A percentile compares a stretch with the other conserved stretches of the same genome.
These are phyloP conservation scores for Colletotrichum lupini DNA, from an alignment of 2,329 filamentous ascomycete genomes.

Conservation along the genomic window DNA sequence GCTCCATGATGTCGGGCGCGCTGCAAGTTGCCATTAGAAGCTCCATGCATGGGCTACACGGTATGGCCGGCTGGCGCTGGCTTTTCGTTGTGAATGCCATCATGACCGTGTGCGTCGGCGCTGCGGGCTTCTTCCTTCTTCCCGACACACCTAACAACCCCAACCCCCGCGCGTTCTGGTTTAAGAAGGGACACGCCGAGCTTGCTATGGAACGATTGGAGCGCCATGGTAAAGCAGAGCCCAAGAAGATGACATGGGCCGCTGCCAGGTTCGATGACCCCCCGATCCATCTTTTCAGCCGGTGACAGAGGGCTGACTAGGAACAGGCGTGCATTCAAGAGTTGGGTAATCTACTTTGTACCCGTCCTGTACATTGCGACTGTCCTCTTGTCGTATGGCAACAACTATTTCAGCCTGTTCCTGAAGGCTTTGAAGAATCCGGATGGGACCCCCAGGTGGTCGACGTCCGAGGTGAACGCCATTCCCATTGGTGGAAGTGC, in stretches of 20 bases:
- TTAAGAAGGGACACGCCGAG: conserved; percentile 25
- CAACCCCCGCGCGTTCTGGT: conserved; percentile 31
- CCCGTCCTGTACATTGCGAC: conserved; percentile 29
- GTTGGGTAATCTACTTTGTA: conserved; percentile 32
- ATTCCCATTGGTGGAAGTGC: conserved; percentile 30
- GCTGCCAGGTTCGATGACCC: conserved; percentile 37
- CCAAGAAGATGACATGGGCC: conserved; percentile 41
- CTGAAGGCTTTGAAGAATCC: conserved; percentile 32
- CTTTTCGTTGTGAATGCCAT: conserved; percentile 53
- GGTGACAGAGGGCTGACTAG: not conserved
- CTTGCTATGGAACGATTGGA: conserved; percentile 32
- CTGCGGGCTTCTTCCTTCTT: conserved; percentile 33
- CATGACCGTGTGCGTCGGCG: conserved; percentile 38
- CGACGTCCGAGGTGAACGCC: conserved; percentile 28
- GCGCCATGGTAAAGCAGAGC: conserved; percentile 35
- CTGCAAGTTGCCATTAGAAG: conserved; percentile 60
- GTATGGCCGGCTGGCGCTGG: conserved; percentile 53
- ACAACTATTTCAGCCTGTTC: conserved; percentile 30
- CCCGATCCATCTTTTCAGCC: not conserved
- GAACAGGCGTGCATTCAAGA: conserved; percentile 29
- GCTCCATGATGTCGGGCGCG: conserved; percentile 66
- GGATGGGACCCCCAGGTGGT: conserved; percentile 34
- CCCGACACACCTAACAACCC: conserved; percentile 41
- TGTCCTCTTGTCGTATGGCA: conserved; percentile 27
- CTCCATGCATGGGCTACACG: conserved; percentile 33